Percentiles rank a stretch among this genome's conserved stretches.
Evolutionary conservation across 2,329 filamentous ascomycete genomes (phyloP).

Genomic region (Graphiopsis chlorocephala): DNA sequence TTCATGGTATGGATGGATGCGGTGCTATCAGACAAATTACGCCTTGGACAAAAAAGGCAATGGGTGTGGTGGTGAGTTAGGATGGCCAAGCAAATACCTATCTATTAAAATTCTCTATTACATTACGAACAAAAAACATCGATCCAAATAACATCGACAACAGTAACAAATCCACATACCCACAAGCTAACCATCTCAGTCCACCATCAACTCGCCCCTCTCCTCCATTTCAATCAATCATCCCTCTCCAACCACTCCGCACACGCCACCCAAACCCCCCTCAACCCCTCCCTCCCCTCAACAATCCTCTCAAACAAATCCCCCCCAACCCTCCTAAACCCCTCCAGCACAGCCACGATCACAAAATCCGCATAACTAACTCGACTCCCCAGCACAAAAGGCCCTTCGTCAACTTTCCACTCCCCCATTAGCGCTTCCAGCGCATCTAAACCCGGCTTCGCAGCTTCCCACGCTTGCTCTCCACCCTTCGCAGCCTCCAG

Average conservation of each 20-base stretch:
- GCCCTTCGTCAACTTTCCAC: constrained; percentile 35
- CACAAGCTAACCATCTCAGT: too few species aligned
- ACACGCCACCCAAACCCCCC: constrained; percentile 21
- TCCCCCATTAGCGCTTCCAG: constrained; percentile 30
- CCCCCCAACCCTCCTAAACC: constrained; percentile 10
- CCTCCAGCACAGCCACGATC: constrained; percentile 38
- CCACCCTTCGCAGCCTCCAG: constrained; percentile 35
- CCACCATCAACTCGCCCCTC: too few species aligned
- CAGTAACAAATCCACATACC: too few species aligned
- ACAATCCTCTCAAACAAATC: constrained; percentile 29
- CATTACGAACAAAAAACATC: background rate
- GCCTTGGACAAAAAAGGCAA: background rate
- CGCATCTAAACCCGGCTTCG: constrained; percentile 28
- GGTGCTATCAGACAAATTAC: background rate
- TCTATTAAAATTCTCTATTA: background rate
- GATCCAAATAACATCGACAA: background rate
- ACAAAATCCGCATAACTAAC: constrained; percentile 43
- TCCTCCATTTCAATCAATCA: too few species aligned
- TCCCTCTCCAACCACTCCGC: constrained; percentile 15
- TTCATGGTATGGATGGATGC: background rate
- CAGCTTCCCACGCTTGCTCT: constrained; percentile 30
- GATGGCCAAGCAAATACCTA: background rate
- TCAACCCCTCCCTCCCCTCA: constrained; percentile 34
- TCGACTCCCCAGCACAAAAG: constrained; percentile 39
- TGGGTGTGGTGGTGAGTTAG: background rate